These are phyloP conservation scores for Chiua sp. DNA, from an alignment of 1,284 basidiomycete species.

Conservation along the genomic window DNA sequence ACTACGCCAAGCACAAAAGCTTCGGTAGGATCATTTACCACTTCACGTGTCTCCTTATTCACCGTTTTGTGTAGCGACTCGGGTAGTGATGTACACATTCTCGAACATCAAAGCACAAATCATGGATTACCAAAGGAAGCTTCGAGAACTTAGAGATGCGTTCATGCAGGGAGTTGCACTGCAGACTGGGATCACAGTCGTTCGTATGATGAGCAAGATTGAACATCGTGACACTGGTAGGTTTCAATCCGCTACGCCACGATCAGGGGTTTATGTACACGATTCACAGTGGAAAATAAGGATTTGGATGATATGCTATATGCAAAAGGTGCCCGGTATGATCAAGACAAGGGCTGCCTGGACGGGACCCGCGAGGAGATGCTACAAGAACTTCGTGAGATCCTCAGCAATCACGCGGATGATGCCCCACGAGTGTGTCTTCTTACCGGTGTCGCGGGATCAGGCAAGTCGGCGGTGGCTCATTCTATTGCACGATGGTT, in stretches of 20 bases:
- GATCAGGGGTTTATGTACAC: too few relatives aligned
- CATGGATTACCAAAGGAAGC: background rate
- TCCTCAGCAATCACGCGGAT: background rate
- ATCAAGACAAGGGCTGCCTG: background rate
- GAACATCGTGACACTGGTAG: background rate
- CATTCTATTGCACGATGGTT: background rate
- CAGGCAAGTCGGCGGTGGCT: background rate
- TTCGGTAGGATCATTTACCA: background rate
- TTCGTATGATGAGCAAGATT: background rate
- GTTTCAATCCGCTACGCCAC: background rate
- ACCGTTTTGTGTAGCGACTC: background rate
- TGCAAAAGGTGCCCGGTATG: background rate
- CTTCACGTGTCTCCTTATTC: background rate
- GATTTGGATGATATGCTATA: background rate
- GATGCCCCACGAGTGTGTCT: background rate
- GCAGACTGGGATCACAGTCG: background rate
- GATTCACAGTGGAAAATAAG: background rate
- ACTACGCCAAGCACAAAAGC: background rate
- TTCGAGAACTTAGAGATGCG: background rate
- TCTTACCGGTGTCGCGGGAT: constrained; percentile 1
- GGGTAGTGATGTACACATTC: background rate
- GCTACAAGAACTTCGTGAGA: constrained; percentile 16
- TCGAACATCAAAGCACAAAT: background rate
- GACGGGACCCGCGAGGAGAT: background rate
- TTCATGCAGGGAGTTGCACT: background rate